Base-by-base conservation (phyloP, 805 yeast species). In the Ascoidea rubescens region DNA sequence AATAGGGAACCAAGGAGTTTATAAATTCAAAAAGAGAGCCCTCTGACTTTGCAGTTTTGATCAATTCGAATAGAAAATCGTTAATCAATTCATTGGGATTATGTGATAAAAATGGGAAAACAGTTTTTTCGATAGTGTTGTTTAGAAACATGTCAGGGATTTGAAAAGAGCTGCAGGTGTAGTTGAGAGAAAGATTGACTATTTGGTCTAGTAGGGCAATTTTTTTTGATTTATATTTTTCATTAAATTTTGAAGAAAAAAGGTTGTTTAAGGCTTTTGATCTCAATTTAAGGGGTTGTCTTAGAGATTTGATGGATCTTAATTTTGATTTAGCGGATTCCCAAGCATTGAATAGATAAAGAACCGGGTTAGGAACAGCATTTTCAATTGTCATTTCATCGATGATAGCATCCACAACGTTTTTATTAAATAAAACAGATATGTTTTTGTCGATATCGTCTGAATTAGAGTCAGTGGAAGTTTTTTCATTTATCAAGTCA, bases 141-240 rank as follows among this genome's bases (percentile, higher is more conserved):
- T 58, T 55, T 50, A 64, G 55, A 30, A 69, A 59, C 5, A 55
- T 76, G 52, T 82, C 90, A 7, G 85, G 82, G 2, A 80, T 75
- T 63, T 82, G 87, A 60, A 85, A 81, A 28, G 82, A 65, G 28
- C 85, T 80, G 32, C 82, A 68, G 0, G 87, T 88, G 64, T 81
- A 86, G 31, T 84, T 79, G 12, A 80, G 67, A 14, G 77, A 62
- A 46, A 76, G 67, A 46, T 75, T 64, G 48, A 76, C 71, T 30
- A 77, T 66, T 53, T 79, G 79, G 52, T 73, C 70, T 50, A 80
- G 64, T 5, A 21, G 28, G 3, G 28, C 28, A 21, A 79, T 53
- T 5, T 59, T 60, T 2, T 68, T 44, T 54, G 78, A 77, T 14
- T 60, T 60, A 1, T 10, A 37, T 63, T 63, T 51, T 67, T 68